Conservation (phyloP, 139 green algal genomes). For the Edaphochlamys debaryana region DNA sequence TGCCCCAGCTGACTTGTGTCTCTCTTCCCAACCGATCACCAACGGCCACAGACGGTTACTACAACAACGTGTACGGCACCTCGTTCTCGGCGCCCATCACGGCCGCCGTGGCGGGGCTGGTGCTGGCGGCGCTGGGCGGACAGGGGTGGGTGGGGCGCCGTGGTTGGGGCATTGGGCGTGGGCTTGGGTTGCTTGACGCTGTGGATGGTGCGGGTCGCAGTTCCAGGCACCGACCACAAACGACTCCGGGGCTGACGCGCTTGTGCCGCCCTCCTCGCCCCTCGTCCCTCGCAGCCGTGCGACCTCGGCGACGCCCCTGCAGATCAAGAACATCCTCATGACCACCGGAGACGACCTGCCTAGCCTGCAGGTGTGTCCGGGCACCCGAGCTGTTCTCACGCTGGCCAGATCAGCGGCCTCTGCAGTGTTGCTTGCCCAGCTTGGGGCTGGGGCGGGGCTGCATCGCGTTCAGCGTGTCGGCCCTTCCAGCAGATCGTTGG, state of each 20-base stretch:
- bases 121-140: constrained; percentile 15
- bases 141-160: neutral
- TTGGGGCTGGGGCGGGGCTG: too few species aligned
- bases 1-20: neutral
- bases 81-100: constrained; percentile 27
- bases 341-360: constrained; percentile 15
- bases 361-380: neutral
- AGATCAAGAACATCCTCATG: constrained; percentile 33
- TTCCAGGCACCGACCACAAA: too few species aligned
- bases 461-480: too few species aligned
- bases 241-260: too few species aligned
- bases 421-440: too few species aligned
- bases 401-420: too few species aligned
- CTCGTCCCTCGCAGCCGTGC: neutral
- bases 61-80: constrained; percentile 4
- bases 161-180: neutral
- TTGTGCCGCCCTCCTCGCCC: too few species aligned
- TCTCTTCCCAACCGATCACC: neutral
- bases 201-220: too few species aligned
- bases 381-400: too few species aligned
- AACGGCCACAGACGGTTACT: neutral
- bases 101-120: constrained; percentile 26
- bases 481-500: too few species aligned
- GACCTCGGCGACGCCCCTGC: neutral
- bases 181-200: too few species aligned